Evolutionary conservation across 1,284 basidiomycete genomes (phyloP), one percentile per base, ranked within the genome.

Genomic region (Pterulicium gracile): DNA sequence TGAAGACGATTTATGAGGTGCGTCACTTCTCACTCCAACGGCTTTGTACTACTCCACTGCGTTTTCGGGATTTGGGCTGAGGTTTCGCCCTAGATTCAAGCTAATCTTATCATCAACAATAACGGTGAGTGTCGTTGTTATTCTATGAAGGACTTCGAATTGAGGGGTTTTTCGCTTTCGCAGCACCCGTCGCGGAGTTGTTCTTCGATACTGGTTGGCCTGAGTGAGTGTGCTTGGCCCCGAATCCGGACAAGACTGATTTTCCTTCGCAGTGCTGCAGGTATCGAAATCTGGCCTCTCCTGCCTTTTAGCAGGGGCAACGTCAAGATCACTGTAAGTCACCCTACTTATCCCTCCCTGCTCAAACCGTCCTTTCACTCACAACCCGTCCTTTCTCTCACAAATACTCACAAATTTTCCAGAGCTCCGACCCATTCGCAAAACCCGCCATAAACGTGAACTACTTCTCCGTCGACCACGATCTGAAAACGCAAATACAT

Each of bases 231-330:
- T 22, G 13, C 10, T 32, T n/a, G n/a, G n/a, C n/a, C n/a, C n/a
- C 27, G 27, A 32, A 10, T n/a, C n/a, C n/a, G n/a, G n/a, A n/a
- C n/a, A n/a, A n/a, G n/a, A n/a, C 27, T 32, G 27, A 32, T 32
- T 32, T 32, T 15, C 48, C 10, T n/a, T n/a, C n/a, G n/a, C 48
- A 70, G 69, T 45, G 64, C 56, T 24, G 49, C 74, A 17, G 72
- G 72, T 2, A 68, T 76, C 46, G 61, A 66, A 50, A 66, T 70
- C 60, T 77, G 75, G 73, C 66, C 67, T 43, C 63, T 77, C 7
- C 65, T 77, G 4, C 74, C 73, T 2, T 77, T 76, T 61, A 71
- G 69, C 56, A 59, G 73, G 21, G 75, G 75, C 5, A 67, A 56
- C 35, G 70, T 77, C 39, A 62, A 63, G 44, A 72, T 76, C 54